Base-by-base conservation (phyloP, 1,139 yeast genomes). In the Suhomyces panamericanus region DNA sequence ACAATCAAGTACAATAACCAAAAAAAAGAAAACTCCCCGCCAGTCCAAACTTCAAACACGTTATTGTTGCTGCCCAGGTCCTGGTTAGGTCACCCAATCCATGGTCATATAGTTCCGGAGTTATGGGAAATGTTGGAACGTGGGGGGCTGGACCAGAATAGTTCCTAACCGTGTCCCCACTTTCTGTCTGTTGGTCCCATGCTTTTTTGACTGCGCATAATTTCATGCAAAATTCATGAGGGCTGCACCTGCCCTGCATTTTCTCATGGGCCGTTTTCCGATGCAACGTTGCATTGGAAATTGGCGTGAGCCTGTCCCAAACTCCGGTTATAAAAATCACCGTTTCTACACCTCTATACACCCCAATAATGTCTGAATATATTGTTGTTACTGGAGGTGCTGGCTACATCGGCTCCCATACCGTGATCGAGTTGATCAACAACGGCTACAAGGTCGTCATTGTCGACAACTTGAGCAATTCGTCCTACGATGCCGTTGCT, bases 301-400 rank as follows among this genome's bases (percentile, higher is more conserved):
- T 20, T 20, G 24, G 24, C 5, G 24, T 4, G 24, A 20, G 24
- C 24, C 24, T 6, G 24, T 2, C 2, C 8, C 24, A 20, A 20
- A 6, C 24, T 20, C 24, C 9, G 24, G 24, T 20, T 20, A 20
- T 20, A 20, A 20, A 20, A 20, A 20, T 20, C 24, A 20, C 24
- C 24, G 4, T n/a, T 15, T 12, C 27, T 24, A 6, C n/a, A 14
- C 12, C 12, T n/a, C 28, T n/a, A 20, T 11, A 4, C 11, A 20
- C 24, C 20, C 29, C 36, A 22, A 34, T 13, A 4, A 47, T 45
- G 49, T 34, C 48, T 8, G 44, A 50, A 14, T 75, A 73, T 60
- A 83, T 86, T 47, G 71, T 87, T 47, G 91, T 87, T 30, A 85
- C 95, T 28, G 95, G 95, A 38, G 95, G 95, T 44, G 89, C 95